phyloP scores from a whole-genome alignment of 352 stramenopile species.

The Phytophthora sojae region DNA sequence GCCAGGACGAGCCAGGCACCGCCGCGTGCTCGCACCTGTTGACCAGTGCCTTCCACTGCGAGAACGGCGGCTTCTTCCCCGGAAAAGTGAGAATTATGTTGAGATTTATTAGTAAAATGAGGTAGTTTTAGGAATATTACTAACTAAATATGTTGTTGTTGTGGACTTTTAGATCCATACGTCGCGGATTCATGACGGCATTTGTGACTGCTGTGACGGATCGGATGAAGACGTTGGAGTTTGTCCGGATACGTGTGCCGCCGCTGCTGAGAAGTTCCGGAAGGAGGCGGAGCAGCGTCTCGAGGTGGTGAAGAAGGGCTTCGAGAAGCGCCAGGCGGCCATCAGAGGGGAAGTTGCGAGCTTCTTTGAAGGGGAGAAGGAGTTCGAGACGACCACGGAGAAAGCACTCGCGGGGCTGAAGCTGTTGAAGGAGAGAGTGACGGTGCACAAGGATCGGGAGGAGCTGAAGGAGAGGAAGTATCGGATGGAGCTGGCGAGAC shows the following conservation, averaged over 20 bases:
- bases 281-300: constrained; percentile 48
- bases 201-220: constrained; percentile 98
- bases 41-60: constrained; percentile 71
- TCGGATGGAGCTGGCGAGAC: constrained; percentile 57
- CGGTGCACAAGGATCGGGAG: constrained; percentile 69
- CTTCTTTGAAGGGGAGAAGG: constrained; percentile 51
- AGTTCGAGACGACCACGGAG: constrained; percentile 32
- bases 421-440: constrained; percentile 64
- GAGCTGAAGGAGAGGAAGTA: constrained; percentile 69
- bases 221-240: constrained; percentile 82
- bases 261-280: constrained; percentile 45
- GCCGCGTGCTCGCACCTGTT: constrained; percentile 74
- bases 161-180: constrained; percentile 59
- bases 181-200: constrained; percentile 92
- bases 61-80: constrained; percentile 69
- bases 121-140: background rate
- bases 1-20: constrained; percentile 90
- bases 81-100: constrained; percentile 45
- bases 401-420: constrained; percentile 52
- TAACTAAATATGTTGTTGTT: background rate
- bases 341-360: constrained; percentile 50
- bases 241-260: constrained; percentile 63
- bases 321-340: constrained; percentile 51
- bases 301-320: constrained; percentile 50
- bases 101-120: too few relatives aligned